These are phyloP conservation scores for Saccharomyces hybrid DNA, from an alignment of 1,139 yeast species.

Conservation along the genomic window DNA sequence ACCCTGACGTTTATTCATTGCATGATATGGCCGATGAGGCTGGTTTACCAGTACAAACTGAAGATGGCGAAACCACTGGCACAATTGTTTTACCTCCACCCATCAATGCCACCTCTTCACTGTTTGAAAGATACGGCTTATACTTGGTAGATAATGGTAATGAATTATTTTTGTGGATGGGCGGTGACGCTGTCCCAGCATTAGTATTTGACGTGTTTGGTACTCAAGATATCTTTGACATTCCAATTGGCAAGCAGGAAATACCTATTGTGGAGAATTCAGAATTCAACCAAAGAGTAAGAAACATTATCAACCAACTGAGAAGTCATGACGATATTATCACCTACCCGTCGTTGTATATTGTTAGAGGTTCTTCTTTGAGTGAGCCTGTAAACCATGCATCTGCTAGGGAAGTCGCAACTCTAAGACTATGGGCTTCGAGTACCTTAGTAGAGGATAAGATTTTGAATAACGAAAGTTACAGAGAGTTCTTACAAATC, in stretches of 20 bases:
- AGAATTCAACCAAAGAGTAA: constrained; percentile 71
- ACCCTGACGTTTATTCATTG: constrained; percentile 80
- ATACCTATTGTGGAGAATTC: constrained; percentile 71
- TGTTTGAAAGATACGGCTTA: constrained; percentile 78
- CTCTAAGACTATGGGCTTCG: constrained; percentile 85
- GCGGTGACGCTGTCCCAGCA: constrained; percentile 91
- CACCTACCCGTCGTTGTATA: constrained; percentile 72
- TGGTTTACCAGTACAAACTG: constrained; percentile 58
- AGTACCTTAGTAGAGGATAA: constrained; percentile 88
- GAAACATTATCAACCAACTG: constrained; percentile 71
- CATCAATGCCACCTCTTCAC: constrained; percentile 65
- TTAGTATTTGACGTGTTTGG: constrained; percentile 85
- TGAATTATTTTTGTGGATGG: constrained; percentile 84
- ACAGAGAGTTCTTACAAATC: constrained; percentile 65
- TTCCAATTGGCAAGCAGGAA: constrained; percentile 78
- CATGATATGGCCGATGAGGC: constrained; percentile 90
- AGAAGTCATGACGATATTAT: constrained; percentile 72
- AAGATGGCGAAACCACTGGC: constrained; percentile 35
- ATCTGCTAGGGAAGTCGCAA: constrained; percentile 62
- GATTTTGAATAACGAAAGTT: constrained; percentile 62
- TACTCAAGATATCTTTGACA: constrained; percentile 52
- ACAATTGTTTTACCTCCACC: constrained; percentile 78
- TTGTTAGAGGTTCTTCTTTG: constrained; percentile 79
- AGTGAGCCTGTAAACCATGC: constrained; percentile 56
- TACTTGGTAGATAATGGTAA: constrained; percentile 83